Evolutionary conservation across 2,329 filamentous ascomycete genomes (phyloP), one percentile per base, ranked within the genome.

Genomic region (Alternaria sp.): DNA sequence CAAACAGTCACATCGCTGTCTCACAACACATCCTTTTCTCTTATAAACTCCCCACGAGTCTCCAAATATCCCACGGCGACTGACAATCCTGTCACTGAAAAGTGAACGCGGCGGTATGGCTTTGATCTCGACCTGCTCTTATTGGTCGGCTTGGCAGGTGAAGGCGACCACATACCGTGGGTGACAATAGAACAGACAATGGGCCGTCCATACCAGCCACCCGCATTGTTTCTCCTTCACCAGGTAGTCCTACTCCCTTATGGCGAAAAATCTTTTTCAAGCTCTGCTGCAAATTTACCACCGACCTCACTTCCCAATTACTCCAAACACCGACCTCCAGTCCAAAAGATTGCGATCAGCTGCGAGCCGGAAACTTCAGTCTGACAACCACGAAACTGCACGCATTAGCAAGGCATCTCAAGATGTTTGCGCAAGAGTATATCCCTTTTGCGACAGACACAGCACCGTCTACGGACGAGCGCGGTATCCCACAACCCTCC

Each of bases 391-490:
- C 30, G 13, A 36, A 36, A 49, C 52, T 50, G 49, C 59, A 36
- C 54, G 19, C 45, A 23, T 55, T 28, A 62, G 26, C 57, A 49
- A 32, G 26, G 43, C 19, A 40, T 32, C 56, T 30, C 58, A 47
- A n/a, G 10, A 70, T 67, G 61, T 52, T 56, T 30, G 53, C 60
- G 50, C 61, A 67, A 59, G 59, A 61, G 26, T 67, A 55, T 45
- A 59, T 66, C 52, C 59, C 59, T 25, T 56, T 56, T 47, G 21
- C 17, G 7, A 47, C 47, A 50, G 57, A 45, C 30, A 46, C 30
- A 44, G 43, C 43, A 40, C 32, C 45, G 23, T 47, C 26, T 54
- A 43, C 28, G 25, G 17, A 57, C n/a, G 21, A 23, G 44, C 55
- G 53, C 50, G 49, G 61, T 10, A 45, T 57, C 56, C 19, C 50